Percentiles rank a stretch among this genome's conserved stretches.
phyloP scores from a whole-genome alignment of 495 filamentous ascomycete genomes.

The Trichoderma erinaceum region DNA sequence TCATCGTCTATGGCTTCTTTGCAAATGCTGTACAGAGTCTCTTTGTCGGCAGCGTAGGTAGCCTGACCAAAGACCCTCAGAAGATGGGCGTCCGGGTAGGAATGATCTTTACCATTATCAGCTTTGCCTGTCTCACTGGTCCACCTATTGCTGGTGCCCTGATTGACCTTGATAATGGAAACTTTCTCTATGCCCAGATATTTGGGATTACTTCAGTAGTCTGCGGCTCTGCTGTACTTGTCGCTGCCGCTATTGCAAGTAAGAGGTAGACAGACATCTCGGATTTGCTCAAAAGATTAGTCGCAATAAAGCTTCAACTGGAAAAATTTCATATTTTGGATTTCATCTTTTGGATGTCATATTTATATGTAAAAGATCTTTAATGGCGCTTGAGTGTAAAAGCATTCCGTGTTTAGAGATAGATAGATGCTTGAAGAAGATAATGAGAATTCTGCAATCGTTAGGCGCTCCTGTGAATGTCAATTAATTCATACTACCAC shows the following conservation, averaged over 20 bases:
- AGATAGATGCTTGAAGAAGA: too few species aligned
- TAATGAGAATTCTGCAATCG: too few species aligned
- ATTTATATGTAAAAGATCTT: too few species aligned
- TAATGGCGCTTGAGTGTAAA: too few species aligned
- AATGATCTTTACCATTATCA: conserved; percentile 72
- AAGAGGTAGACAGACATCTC: background rate
- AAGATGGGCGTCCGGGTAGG: conserved; percentile 70
- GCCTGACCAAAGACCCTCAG: conserved; percentile 52
- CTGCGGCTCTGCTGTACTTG: conserved; percentile 38
- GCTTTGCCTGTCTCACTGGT: conserved; percentile 66
- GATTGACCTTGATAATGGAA: conserved; percentile 47
- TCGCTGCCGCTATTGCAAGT: conserved; percentile 23
- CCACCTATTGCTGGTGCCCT: conserved; percentile 68
- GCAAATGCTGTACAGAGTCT: conserved; percentile 64
- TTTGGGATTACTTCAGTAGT: conserved; percentile 48
- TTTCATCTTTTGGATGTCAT: too few species aligned
- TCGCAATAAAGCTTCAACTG: too few species aligned
- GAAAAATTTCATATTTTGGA: too few species aligned
- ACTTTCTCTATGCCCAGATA: conserved; percentile 58
- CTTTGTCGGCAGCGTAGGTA: conserved; percentile 58
- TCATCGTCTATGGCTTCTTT: conserved; percentile 57
- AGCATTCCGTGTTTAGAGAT: too few species aligned
- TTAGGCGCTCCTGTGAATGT: too few species aligned
- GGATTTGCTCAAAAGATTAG: too few species aligned
- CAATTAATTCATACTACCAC: too few species aligned